A percentile compares a stretch with the other conserved stretches of the same genome.
Conservation (phyloP, 805 yeast species). For the Saturnispora serradocipensis region DNA sequence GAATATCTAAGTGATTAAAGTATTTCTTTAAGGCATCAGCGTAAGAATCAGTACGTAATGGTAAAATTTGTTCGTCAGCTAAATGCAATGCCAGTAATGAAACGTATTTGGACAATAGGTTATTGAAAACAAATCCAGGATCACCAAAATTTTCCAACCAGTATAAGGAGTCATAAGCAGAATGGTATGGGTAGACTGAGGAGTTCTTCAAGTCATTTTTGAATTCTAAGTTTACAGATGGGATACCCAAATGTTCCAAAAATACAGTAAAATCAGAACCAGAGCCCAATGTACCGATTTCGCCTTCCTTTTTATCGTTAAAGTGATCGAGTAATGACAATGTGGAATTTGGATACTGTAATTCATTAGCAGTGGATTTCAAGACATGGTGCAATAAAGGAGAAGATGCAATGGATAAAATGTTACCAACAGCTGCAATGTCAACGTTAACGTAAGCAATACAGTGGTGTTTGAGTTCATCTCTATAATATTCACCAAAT, state of each 20-base stretch:
- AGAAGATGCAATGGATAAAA: slow-evolving; percentile 43
- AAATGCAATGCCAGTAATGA: slow-evolving; percentile 43
- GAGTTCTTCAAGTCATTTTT: slow-evolving; percentile 31
- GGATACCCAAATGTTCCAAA: slow-evolving; percentile 49
- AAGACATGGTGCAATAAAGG: slow-evolving; percentile 48
- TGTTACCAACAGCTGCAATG: slow-evolving; percentile 50
- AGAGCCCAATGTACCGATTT: slow-evolving; percentile 47
- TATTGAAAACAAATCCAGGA: slow-evolving; percentile 52
- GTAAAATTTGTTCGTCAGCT: slow-evolving; percentile 39
- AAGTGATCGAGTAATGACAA: slow-evolving; percentile 31
- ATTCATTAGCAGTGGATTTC: slow-evolving; percentile 33
- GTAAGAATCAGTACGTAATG: slow-evolving; percentile 37
- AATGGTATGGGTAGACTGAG: slow-evolving; percentile 66
- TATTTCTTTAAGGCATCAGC: slow-evolving; percentile 40
- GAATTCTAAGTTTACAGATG: slow-evolving; percentile 56
- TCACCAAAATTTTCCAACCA: slow-evolving; percentile 65
- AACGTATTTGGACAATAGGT: slow-evolving; percentile 42
- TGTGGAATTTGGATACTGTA: slow-evolving; percentile 36
- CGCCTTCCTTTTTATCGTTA: slow-evolving; percentile 21
- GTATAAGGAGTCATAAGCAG: slow-evolving; percentile 60
- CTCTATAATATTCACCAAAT: slow-evolving; percentile 54
- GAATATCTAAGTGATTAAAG: slow-evolving; percentile 32
- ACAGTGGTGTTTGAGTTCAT: slow-evolving; percentile 37
- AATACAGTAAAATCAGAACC: slow-evolving; percentile 65
- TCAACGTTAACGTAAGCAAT: slow-evolving; percentile 66